Evolutionary conservation across 2,329 filamentous ascomycete genomes (phyloP), one percentile per base, ranked within the genome.

Genomic region (Exserohilum rostratum): DNA sequence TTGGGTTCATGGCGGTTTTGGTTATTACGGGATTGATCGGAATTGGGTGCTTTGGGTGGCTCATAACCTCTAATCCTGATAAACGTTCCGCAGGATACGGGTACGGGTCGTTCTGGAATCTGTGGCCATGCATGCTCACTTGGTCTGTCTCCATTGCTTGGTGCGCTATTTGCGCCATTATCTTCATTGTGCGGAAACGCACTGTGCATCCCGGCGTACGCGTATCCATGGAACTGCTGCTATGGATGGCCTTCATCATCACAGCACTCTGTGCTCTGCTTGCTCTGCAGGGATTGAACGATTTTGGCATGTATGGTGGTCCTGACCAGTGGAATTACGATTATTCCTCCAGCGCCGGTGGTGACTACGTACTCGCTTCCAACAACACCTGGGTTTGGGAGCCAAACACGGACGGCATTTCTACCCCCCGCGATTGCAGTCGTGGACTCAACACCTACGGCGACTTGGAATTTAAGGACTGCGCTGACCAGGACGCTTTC

Each of bases 311-410:
- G 2, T 50, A 62, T 29, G 72, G 69, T 3, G 43, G 51, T 2
- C 35, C 44, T 6, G 43, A 40, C 29, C 3, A 13, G 10, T 58
- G 45, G 33, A 25, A 12, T 2, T 55, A 71, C 6, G 39, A 46
- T 5, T 45, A 42, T 12, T 42, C 44, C 1, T 57, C 57, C 31
- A 57, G 55, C 27, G 56, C 39, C 20, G 15, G 35, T 13, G 71
- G 71, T 30, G 50, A 64, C 10, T 74, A 71, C 42, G 55, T 53
- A 7, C 44, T 66, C 1, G 53, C 55, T 11, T n/a, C 45, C 4
- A 74, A 74, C 50, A 67, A 65, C 27, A 73, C 70, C 1, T 75
- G 72, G 72, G 60, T 68, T 1, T 74, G 65, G 66, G 25, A 63
- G 27, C 46, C 30, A 12, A 44, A 46, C 3, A 53, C 47, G 0